These are phyloP conservation scores for Aspergillus latus DNA, from an alignment of 2,329 filamentous ascomycete genomes.

Conservation along the genomic window DNA sequence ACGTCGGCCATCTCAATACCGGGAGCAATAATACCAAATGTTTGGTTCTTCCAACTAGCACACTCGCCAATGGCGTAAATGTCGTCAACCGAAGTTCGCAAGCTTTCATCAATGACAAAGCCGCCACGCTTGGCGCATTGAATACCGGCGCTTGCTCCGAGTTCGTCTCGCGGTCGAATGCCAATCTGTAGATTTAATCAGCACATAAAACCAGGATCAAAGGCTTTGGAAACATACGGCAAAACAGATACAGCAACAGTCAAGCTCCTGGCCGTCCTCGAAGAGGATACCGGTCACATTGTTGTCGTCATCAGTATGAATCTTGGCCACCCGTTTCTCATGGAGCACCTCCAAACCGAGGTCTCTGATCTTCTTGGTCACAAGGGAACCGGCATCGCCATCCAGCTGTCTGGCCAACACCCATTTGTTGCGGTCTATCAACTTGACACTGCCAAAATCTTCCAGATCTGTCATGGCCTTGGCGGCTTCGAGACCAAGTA, in stretches of 20 bases:
- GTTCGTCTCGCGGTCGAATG: slow-evolving; percentile 75
- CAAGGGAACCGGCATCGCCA: slow-evolving; percentile 74
- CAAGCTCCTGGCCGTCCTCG: slow-evolving; percentile 74
- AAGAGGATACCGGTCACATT: slow-evolving; percentile 73
- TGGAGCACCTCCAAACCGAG: slow-evolving; percentile 78
- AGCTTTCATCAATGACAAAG: slow-evolving; percentile 58
- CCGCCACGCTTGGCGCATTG: slow-evolving; percentile 70
- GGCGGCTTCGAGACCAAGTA: slow-evolving; percentile 83
- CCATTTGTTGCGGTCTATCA: slow-evolving; percentile 82
- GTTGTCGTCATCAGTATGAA: slow-evolving; percentile 67
- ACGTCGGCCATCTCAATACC: slow-evolving; percentile 93
- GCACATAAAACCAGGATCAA: neutral
- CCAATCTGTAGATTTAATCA: slow-evolving; percentile 59
- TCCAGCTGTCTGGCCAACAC: slow-evolving; percentile 81
- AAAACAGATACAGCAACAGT: slow-evolving; percentile 81
- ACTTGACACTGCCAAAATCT: slow-evolving; percentile 69
- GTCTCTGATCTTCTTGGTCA: slow-evolving; percentile 75
- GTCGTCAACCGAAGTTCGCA: slow-evolving; percentile 68
- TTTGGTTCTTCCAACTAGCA: slow-evolving; percentile 83
- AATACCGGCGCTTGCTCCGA: slow-evolving; percentile 69
- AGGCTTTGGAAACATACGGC: slow-evolving; percentile 51
- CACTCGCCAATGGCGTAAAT: slow-evolving; percentile 91
- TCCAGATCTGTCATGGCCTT: slow-evolving; percentile 89
- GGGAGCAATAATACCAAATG: slow-evolving; percentile 84
- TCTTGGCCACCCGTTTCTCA: slow-evolving; percentile 70